Evolutionary conservation across 1,284 basidiomycete species (phyloP), one percentile per base, ranked within the genome.

Genomic region (Pholiota adiposa): DNA sequence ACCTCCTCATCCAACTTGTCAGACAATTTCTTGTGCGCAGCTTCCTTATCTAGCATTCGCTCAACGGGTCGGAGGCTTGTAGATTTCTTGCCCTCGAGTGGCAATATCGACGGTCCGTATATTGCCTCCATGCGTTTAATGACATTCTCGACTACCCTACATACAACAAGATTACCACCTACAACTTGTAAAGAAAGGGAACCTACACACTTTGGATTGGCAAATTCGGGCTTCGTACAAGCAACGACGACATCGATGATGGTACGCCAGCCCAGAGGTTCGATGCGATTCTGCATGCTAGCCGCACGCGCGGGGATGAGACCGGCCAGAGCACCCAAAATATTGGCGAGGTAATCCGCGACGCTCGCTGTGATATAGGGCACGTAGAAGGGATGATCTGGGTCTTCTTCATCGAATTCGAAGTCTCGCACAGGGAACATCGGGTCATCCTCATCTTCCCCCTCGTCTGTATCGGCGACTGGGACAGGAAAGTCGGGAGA

Each of bases 221-320:
- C 67, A 1, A 72, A 60, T 56, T 69, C 68, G 16, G 70, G 60
- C 56, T 79, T 66, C 34, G 74, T 77, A 65, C 73, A 73, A 1
- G 75, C 70, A 36, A 73, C 75, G 11, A 80, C 73, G 19, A 80
- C 73, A 21, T 80, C 75, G 11, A 86, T 70, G 12, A 86, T 77
- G 27, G 71, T 72, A 36, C 77, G 75, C 85, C 85, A 87, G 19
- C 71, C 71, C 19, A 86, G 70, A 4, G 84, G 83, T 29, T 75
- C 74, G 23, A 84, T 71, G 2, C 85, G 77, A 58, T 83, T 80
- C 61, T 83, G 83, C 75, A 82, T 75, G 59, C 79, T 82, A 31
- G 78, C 75, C 23, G 79, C 73, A 0, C 77, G 76, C 2, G 73
- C 67, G 5, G 83, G 83, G 0, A 77, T 78, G 62, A 84, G 79